These are phyloP conservation scores for Adansonia grandidieri DNA, from an alignment of 441 rosid genomes.

Conservation along the genomic window DNA sequence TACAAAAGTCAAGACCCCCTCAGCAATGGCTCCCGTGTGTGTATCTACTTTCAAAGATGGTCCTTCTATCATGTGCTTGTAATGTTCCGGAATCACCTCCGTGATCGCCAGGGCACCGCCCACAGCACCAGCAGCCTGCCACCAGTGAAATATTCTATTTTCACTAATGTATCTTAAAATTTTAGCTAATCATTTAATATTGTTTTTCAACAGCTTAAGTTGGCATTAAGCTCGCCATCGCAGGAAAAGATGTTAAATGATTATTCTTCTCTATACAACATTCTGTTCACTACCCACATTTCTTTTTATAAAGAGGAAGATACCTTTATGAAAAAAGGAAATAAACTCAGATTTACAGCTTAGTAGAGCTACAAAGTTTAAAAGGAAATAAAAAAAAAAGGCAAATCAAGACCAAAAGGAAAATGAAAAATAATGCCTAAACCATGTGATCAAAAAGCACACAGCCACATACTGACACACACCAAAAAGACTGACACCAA, in stretches of 20 bases:
- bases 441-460: slow-evolving; percentile 17
- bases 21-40: slow-evolving; percentile 78
- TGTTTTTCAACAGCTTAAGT: neutral
- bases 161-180: neutral
- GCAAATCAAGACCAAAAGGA: neutral
- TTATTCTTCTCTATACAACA: neutral
- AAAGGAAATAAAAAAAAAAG: neutral
- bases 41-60: slow-evolving; percentile 65
- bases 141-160: slow-evolving; percentile 23
- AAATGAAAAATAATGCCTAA: neutral
- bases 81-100: slow-evolving; percentile 70
- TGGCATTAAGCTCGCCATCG: neutral
- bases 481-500: neutral
- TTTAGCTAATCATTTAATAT: neutral
- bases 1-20: slow-evolving; percentile 70
- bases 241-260: neutral
- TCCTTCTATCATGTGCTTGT: slow-evolving; percentile 64
- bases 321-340: neutral
- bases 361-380: neutral
- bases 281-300: neutral
- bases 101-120: slow-evolving; percentile 73
- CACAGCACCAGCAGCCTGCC: slow-evolving; percentile 80
- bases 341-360: slow-evolving; percentile 6
- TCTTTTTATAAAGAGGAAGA: neutral
- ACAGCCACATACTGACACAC: neutral